These are phyloP conservation scores for Mycena citricolor DNA, from an alignment of 1,284 basidiomycete genomes.

Conservation along the genomic window DNA sequence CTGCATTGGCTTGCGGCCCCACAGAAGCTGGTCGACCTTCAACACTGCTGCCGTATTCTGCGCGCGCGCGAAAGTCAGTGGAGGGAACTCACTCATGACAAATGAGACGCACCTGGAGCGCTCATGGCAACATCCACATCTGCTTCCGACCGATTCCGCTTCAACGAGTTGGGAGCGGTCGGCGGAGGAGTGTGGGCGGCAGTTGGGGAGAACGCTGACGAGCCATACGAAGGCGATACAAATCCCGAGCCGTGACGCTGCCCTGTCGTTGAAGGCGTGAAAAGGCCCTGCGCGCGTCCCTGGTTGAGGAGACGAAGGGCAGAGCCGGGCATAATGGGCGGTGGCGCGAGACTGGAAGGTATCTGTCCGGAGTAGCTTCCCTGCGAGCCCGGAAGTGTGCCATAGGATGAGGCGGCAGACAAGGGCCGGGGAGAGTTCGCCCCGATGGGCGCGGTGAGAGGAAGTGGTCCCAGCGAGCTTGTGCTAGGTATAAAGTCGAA, in stretches of 20 bases:
- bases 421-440: constrained; percentile 50
- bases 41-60: constrained; percentile 37
- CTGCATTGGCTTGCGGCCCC: constrained; percentile 45
- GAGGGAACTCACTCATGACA: neutral
- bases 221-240: constrained; percentile 38
- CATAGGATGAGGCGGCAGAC: constrained; percentile 53
- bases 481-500: constrained; percentile 88
- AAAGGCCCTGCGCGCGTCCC: constrained; percentile 81
- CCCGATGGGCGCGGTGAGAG: constrained; percentile 48
- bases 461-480: constrained; percentile 60
- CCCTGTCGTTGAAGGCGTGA: constrained; percentile 74
- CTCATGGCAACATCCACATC: constrained; percentile 35
- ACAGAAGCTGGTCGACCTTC: constrained; percentile 51
- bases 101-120: constrained; percentile 6
- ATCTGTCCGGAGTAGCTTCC: constrained; percentile 44
- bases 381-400: constrained; percentile 28
- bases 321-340: constrained; percentile 78
- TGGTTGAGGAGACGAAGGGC: constrained; percentile 78
- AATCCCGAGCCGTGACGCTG: constrained; percentile 39
- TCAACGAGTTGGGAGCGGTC: constrained; percentile 36
- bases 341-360: constrained; percentile 63
- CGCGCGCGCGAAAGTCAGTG: constrained; percentile 31
- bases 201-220: constrained; percentile 46
- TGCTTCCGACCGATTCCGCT: constrained; percentile 47
- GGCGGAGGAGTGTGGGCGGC: constrained; percentile 67